phyloP scores from a whole-genome alignment of 1,284 basidiomycete genomes.

The Ceratorhiza oryzae-sativae region DNA sequence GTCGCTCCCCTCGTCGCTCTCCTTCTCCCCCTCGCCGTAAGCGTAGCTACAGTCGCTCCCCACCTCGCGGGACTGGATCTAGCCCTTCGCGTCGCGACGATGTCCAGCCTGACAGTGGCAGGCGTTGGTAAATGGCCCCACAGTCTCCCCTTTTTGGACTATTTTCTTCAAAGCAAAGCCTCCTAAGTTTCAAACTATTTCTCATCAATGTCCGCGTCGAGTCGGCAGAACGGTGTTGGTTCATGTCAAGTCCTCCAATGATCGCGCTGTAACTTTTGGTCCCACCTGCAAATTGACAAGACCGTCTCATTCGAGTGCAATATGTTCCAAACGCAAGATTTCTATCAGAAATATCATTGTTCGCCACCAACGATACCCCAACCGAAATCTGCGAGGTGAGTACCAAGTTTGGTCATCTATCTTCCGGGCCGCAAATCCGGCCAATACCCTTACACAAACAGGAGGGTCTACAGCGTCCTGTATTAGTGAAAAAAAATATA shows the following conservation, averaged over 20 bases:
- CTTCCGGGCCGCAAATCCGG: not conserved
- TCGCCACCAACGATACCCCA: not conserved
- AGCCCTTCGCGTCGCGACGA: conserved; percentile 33
- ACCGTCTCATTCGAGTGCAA: conserved; percentile 31
- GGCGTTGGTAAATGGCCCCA: conserved; percentile 17
- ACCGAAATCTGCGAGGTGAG: conserved; percentile 10
- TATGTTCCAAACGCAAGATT: conserved; percentile 23
- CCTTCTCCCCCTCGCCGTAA: conserved; percentile 53
- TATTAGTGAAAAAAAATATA: not conserved
- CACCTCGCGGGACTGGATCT: conserved; percentile 60
- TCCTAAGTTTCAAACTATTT: conserved; percentile 34
- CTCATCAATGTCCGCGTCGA: conserved; percentile 32
- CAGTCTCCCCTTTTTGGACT: conserved; percentile 28
- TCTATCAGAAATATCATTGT: not conserved
- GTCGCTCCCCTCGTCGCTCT: conserved; percentile 50
- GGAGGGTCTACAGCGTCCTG: too few species aligned
- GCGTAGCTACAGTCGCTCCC: conserved; percentile 75
- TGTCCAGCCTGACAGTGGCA: conserved; percentile 10
- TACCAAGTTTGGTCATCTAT: not conserved
- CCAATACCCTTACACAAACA: not conserved
- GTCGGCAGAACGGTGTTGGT: conserved; percentile 35
- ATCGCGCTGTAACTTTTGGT: conserved; percentile 33
- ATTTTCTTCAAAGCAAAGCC: conserved; percentile 37
- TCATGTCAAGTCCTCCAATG: conserved; percentile 39
- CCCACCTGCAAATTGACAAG: conserved; percentile 37